phyloP scores from a whole-genome alignment of 768 basidiomycete genomes.

The Trametopsis cervina region DNA sequence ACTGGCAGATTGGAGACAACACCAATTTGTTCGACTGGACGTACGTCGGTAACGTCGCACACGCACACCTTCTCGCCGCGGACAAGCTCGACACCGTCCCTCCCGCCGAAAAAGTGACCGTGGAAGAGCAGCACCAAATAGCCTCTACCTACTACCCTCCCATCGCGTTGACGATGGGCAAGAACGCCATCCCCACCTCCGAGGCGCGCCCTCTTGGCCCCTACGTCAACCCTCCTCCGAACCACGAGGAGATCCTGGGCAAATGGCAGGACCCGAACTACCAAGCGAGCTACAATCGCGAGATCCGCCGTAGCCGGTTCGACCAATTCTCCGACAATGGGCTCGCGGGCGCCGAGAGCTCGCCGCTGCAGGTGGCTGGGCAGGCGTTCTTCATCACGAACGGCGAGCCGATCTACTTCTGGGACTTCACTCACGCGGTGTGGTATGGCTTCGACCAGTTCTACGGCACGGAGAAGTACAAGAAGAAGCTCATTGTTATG shows the following conservation, averaged over 20 bases:
- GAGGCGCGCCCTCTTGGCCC: constrained; percentile 80
- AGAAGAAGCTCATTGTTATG: constrained; percentile 38
- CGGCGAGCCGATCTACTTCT: constrained; percentile 90
- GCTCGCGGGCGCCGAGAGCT: constrained; percentile 42
- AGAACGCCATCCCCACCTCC: constrained; percentile 67
- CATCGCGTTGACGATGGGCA: constrained; percentile 59
- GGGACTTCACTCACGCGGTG: constrained; percentile 61
- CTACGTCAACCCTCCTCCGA: constrained; percentile 52
- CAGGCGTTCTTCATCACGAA: constrained; percentile 94
- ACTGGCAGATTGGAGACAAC: constrained; percentile 92
- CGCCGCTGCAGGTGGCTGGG: constrained; percentile 77
- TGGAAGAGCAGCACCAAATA: constrained; percentile 27
- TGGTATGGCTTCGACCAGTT: constrained; percentile 52
- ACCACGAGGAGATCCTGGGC: constrained; percentile 49
- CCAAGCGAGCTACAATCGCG: constrained; percentile 35
- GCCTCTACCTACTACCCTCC: constrained; percentile 49
- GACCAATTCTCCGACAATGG: constrained; percentile 66
- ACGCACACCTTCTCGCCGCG: constrained; percentile 89
- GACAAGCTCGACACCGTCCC: constrained; percentile 59
- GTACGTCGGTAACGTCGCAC: constrained; percentile 92
- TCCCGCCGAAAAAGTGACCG: constrained; percentile 24
- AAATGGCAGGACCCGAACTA: constrained; percentile 45
- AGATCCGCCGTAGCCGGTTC: constrained; percentile 70
- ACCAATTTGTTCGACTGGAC: constrained; percentile 94
- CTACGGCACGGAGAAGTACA: constrained; percentile 46